These are phyloP conservation scores for Platanthera guangdongensis DNA, from an alignment of 106 monocot genomes.

Conservation along the genomic window DNA sequence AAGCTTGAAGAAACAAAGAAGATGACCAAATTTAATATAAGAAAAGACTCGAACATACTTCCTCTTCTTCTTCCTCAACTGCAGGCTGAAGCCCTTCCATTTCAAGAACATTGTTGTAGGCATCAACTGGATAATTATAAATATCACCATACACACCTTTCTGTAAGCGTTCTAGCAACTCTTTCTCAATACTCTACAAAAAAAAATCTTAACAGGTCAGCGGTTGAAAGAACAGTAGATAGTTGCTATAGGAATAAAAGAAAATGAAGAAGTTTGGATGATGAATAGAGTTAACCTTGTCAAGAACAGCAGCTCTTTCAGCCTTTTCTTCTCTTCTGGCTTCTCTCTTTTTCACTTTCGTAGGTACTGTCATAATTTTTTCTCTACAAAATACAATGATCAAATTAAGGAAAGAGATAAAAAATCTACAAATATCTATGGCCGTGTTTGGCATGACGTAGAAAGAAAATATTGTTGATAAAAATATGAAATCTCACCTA, in stretches of 20 bases:
- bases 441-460: too few relatives aligned
- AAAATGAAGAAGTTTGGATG: neutral
- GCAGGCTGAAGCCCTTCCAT: conserved; percentile 43
- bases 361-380: conserved; percentile 85
- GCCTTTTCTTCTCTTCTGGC: conserved; percentile 85
- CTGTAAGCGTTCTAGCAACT: conserved; percentile 69
- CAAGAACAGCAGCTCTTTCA: conserved; percentile 77
- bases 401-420: neutral
- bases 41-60: conserved; percentile 7
- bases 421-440: neutral
- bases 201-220: conserved; percentile 1
- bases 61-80: conserved; percentile 58
- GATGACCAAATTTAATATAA: neutral
- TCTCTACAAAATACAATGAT: conserved; percentile 38
- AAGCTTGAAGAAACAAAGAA: neutral
- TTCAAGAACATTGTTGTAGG: conserved; percentile 58
- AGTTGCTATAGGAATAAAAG: neutral
- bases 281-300: conserved; percentile 46
- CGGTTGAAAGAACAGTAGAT: neutral
- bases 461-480: too few relatives aligned
- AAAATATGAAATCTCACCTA: too few relatives aligned
- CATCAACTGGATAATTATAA: conserved; percentile 57
- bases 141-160: conserved; percentile 91
- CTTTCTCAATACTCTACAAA: conserved; percentile 78
- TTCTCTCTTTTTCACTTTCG: conserved; percentile 82